These are phyloP conservation scores for Monosporascus sp. DNA, from an alignment of 2,329 filamentous ascomycete species.

Conservation along the genomic window DNA sequence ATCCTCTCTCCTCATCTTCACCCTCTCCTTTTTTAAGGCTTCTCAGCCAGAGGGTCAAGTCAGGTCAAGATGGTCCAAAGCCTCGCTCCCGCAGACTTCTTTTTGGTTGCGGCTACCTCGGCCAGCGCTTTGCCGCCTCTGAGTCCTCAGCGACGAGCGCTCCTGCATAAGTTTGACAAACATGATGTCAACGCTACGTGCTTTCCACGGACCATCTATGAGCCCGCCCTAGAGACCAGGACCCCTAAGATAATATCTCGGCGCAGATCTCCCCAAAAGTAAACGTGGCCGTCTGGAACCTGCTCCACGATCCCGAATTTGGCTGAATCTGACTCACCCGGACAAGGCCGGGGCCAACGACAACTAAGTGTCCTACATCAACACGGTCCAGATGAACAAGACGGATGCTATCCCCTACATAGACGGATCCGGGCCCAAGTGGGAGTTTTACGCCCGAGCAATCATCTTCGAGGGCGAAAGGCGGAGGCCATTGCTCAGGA, in stretches of 20 bases:
- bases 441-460: conserved; percentile 39
- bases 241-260: conserved; percentile 39
- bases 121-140: conserved; percentile 2
- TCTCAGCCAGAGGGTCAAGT: too few relatives aligned
- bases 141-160: conserved; percentile 4
- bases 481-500: conserved; percentile 38
- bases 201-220: conserved; percentile 10
- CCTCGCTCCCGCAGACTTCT: neutral
- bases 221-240: conserved; percentile 13
- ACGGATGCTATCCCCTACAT: conserved; percentile 39
- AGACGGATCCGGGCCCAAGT: conserved; percentile 28
- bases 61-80: conserved; percentile 1
- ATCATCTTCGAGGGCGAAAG: conserved; percentile 41
- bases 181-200: conserved; percentile 1
- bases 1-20: too few relatives aligned
- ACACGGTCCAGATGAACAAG: conserved; percentile 45
- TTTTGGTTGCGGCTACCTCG: neutral
- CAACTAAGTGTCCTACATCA: conserved; percentile 42
- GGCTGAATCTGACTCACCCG: conserved; percentile 41
- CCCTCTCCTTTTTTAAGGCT: too few relatives aligned
- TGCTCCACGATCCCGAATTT: conserved; percentile 33
- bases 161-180: conserved; percentile 5
- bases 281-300: conserved; percentile 36
- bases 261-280: conserved; percentile 34
- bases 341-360: conserved; percentile 32